These are phyloP conservation scores for Pseudomassariella vexata DNA, from an alignment of 2,329 filamentous ascomycete species.

Conservation along the genomic window DNA sequence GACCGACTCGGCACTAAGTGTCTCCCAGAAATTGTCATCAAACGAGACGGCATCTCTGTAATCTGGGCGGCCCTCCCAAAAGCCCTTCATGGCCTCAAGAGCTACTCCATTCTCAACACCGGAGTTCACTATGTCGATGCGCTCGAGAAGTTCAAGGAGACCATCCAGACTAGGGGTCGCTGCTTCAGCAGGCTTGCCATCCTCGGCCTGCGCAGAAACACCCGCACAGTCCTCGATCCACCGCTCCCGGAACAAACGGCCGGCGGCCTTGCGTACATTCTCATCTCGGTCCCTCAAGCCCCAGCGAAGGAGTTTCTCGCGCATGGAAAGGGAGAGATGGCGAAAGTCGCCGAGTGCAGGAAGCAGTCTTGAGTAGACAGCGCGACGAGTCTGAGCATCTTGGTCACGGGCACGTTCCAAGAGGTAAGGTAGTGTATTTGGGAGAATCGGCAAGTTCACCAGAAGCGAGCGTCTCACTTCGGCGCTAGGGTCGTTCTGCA, in stretches of 20 bases:
- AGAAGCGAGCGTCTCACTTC: conserved; percentile 87
- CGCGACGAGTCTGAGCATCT: conserved; percentile 75
- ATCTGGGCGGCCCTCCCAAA: conserved; percentile 89
- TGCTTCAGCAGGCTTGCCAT: conserved; percentile 48
- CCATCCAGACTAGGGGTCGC: conserved; percentile 71
- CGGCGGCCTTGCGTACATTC: conserved; percentile 85
- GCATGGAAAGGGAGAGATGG: conserved; percentile 85
- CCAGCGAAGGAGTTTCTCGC: conserved; percentile 94
- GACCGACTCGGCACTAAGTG: conserved; percentile 74
- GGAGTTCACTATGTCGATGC: conserved; percentile 88
- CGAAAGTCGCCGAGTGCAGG: conserved; percentile 91
- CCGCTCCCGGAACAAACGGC: conserved; percentile 83
- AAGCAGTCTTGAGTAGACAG: conserved; percentile 80
- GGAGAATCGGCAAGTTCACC: conserved; percentile 82
- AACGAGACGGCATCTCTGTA: conserved; percentile 69
- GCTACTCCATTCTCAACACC: conserved; percentile 87
- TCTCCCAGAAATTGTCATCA: conserved; percentile 73
- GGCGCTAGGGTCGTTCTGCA: conserved; percentile 90
- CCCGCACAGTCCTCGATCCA: conserved; percentile 96
- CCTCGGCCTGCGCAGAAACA: conserved; percentile 51
- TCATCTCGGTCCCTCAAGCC: conserved; percentile 91
- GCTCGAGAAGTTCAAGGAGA: conserved; percentile 82
- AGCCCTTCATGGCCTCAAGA: conserved; percentile 88
- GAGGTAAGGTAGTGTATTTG: conserved; percentile 76
- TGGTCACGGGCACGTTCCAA: conserved; percentile 87